Conservation (phyloP, 495 filamentous ascomycete genomes). For the Hapsidospora chrysogenum region DNA sequence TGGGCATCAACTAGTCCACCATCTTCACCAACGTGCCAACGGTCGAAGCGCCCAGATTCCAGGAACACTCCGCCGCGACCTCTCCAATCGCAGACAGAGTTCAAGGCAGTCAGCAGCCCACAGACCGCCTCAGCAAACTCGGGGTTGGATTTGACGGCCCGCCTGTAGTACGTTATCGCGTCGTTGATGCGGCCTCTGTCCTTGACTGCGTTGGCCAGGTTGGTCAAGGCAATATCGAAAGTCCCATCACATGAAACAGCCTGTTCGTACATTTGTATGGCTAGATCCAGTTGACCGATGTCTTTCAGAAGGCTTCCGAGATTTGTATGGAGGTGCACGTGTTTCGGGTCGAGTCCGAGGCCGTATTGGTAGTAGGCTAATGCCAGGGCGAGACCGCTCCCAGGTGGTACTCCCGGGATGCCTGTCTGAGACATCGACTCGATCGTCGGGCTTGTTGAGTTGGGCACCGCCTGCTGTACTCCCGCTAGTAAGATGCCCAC, state of each 20-base stretch:
- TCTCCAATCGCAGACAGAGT: slow-evolving; percentile 92
- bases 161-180: slow-evolving; percentile 80
- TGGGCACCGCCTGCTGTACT: slow-evolving; percentile 59
- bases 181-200: slow-evolving; percentile 87
- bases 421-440: slow-evolving; percentile 12
- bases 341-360: slow-evolving; percentile 63
- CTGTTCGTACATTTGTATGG: slow-evolving; percentile 94
- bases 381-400: slow-evolving; percentile 76
- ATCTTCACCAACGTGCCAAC: slow-evolving; percentile 85
- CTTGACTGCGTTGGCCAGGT: slow-evolving; percentile 95
- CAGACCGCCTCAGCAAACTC: slow-evolving; percentile 97
- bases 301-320: slow-evolving; percentile 92
- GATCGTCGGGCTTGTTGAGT: slow-evolving; percentile 2
- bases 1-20: slow-evolving; percentile 69
- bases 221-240: slow-evolving; percentile 95
- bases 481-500: slow-evolving; percentile 92
- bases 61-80: slow-evolving; percentile 74
- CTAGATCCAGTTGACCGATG: slow-evolving; percentile 78
- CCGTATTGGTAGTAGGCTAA: slow-evolving; percentile 94
- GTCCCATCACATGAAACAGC: slow-evolving; percentile 80
- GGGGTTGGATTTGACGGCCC: slow-evolving; percentile 79
- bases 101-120: slow-evolving; percentile 86
- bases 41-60: slow-evolving; percentile 56
- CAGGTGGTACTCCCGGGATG: slow-evolving; percentile 68
- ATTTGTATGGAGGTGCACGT: slow-evolving; percentile 98